A percentile compares a stretch with the other conserved stretches of the same genome.
Conservation (phyloP, 1,284 basidiomycete genomes). For the Ceratobasidium sp. region DNA sequence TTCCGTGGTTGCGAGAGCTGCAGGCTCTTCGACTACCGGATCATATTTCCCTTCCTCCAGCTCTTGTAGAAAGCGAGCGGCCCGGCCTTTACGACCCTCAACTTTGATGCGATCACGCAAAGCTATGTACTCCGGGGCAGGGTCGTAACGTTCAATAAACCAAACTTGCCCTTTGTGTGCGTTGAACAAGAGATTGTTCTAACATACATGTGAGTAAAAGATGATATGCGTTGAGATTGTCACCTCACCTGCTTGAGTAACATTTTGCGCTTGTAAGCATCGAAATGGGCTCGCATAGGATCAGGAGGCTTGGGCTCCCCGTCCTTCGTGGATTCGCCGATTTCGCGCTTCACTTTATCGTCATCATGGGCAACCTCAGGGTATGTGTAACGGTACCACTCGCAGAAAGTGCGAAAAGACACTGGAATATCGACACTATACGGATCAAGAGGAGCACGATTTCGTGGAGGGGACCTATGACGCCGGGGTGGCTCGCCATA, state of each 20-base stretch:
- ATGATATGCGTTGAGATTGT: conserved; percentile 27
- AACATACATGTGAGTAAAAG: conserved; percentile 60
- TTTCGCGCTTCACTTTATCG: conserved; percentile 85
- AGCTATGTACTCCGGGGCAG: conserved; percentile 72
- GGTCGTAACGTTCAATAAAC: conserved; percentile 95
- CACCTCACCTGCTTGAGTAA: conserved; percentile 81
- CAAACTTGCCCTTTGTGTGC: conserved; percentile 91
- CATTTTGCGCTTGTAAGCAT: conserved; percentile 93
- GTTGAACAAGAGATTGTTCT: conserved; percentile 93
- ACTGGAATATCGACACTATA: conserved; percentile 86
- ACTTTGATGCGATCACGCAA: conserved; percentile 82
- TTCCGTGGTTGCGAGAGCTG: conserved; percentile 52
- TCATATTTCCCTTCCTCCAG: conserved; percentile 88
- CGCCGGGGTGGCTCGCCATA: conserved; percentile 62
- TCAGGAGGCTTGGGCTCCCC: conserved; percentile 75
- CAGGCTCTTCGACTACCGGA: conserved; percentile 62
- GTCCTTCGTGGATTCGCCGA: conserved; percentile 69
- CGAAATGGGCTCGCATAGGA: conserved; percentile 84
- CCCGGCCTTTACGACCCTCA: conserved; percentile 82
- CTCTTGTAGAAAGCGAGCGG: conserved; percentile 79
- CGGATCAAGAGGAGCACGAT: conserved; percentile 67
- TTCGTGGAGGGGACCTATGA: conserved; percentile 63
- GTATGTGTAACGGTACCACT: conserved; percentile 88
- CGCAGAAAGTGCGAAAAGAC: conserved; percentile 85
- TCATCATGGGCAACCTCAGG: conserved; percentile 83